Base-by-base conservation (phyloP, 208 protist species). In the Acanthamoeba rhysodes region DNA sequence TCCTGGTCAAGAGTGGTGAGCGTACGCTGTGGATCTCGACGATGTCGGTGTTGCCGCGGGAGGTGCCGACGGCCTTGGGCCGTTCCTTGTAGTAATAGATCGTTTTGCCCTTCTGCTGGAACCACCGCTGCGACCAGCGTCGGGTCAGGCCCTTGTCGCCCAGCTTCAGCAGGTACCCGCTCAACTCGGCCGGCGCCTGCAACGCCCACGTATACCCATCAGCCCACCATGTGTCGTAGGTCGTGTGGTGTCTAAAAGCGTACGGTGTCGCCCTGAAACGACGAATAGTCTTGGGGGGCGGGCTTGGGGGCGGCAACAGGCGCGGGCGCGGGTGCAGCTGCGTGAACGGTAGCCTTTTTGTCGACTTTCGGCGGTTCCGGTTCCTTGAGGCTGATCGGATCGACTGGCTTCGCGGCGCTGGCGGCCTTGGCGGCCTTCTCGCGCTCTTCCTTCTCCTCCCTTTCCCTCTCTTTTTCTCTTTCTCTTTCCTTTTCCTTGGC, bases 1-100 rank as follows among this genome's bases (percentile, higher is more conserved):
- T 9, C 45, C 45, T 7, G 10, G 20, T 9, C 5, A 7, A 70
- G n/a, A 22, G n/a, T 41, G 62, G n/a, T 70, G 62, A 70, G 62
- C n/a, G 62, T 70, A 70, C 62, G 62, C 62, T 70, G n/a, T 70
- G 62, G 62, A 70, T 70, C 62, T 70, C 62, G 20, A 70, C 24
- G n/a, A 70, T 70, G n/a, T 70, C 62, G 62, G 62, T 70, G n/a
- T 70, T 70, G 62, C 24, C n/a, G 62, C 62, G 62, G n/a, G 62
- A 70, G 62, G 62, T 70, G 62, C 62, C 62, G 62, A 22, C n/a
- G 62, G 62, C 24, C 62, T n/a, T 70, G n/a, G 62, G 62, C 62
- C 62, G 20, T 6, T 70, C 62, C 62, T 70, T 70, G 62, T 70
- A 70, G n/a, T 70, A 70, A 10, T 70, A 70, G 62, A 70, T 70